Percentiles rank a stretch among this genome's conserved stretches.
These are phyloP conservation scores for Pholiota microspora DNA, from an alignment of 768 basidiomycete genomes.

Conservation along the genomic window DNA sequence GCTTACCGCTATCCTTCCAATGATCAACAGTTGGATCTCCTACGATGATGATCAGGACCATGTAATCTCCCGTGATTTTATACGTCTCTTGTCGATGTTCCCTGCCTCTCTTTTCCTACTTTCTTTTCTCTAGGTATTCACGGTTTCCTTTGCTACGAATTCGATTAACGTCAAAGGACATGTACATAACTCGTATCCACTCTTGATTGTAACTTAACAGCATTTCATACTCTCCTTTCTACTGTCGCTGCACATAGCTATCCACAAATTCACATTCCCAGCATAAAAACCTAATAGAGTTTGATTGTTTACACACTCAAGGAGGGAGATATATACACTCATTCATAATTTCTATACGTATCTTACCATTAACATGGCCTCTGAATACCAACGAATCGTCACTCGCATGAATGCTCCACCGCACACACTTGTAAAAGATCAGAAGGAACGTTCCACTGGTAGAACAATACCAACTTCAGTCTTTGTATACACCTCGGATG, in stretches of 20 bases:
- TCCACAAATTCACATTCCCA: conserved; percentile 10
- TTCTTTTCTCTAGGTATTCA: conserved; percentile 10
- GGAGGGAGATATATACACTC: not conserved
- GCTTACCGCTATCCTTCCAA: conserved; percentile 85
- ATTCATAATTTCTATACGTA: not conserved
- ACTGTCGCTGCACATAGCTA: conserved; percentile 15
- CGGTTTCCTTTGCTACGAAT: conserved; percentile 18
- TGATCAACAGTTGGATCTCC: conserved; percentile 64
- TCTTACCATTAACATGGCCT: not conserved
- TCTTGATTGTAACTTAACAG: conserved; percentile 22
- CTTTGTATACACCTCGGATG: not conserved
- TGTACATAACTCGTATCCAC: conserved; percentile 18
- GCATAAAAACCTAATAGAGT: conserved; percentile 6
- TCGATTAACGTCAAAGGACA: conserved; percentile 18
- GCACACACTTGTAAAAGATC: not conserved
- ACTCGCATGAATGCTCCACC: not conserved
- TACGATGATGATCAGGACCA: conserved; percentile 30
- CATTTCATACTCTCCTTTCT: conserved; percentile 9
- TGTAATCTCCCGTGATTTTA: conserved; percentile 4
- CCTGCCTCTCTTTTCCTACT: conserved; percentile 12
- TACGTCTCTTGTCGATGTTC: conserved; percentile 4
- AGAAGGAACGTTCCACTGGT: not conserved
- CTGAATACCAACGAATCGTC: not conserved
- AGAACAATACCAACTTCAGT: not conserved
- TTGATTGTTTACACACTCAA: conserved; percentile 1